Conservation (phyloP, 2,329 filamentous ascomycete species). For the Fusarium illudens region DNA sequence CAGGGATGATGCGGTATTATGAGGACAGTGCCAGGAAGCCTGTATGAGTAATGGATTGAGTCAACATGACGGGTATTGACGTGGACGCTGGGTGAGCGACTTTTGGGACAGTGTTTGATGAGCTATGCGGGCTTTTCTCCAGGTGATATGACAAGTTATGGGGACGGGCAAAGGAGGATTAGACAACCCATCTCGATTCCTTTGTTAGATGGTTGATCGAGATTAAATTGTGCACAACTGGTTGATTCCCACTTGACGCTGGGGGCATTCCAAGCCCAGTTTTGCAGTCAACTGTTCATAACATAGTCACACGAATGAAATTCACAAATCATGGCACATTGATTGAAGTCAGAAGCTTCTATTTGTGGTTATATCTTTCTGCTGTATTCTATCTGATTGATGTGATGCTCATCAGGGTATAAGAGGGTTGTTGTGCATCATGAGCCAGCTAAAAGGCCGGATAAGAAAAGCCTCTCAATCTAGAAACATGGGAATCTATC, state of each 20-base stretch:
- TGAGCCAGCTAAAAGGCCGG: slow-evolving; percentile 17
- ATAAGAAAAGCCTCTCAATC: slow-evolving; percentile 20
- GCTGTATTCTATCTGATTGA: slow-evolving; percentile 32
- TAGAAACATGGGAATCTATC: slow-evolving; percentile 25
- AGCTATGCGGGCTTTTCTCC: background rate
- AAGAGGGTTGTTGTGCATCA: slow-evolving; percentile 37
- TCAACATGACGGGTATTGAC: background rate
- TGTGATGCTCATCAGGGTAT: slow-evolving; percentile 47
- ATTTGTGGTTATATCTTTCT: slow-evolving; percentile 23
- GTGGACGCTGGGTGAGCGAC: background rate
- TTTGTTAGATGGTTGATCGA: background rate
- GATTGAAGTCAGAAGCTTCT: slow-evolving; percentile 9
- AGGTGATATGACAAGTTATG: background rate
- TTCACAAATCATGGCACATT: background rate
- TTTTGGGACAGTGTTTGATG: background rate
- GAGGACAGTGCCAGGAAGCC: background rate
- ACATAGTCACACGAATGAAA: background rate
- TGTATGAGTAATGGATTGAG: background rate
- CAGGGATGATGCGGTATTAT: background rate
- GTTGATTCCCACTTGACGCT: background rate
- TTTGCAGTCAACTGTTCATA: background rate
- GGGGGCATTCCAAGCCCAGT: background rate
- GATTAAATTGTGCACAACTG: background rate
- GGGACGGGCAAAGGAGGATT: background rate
- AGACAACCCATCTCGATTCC: background rate